phyloP scores from a whole-genome alignment of 1,284 basidiomycete species.

The Microstroma glucosiphilum region DNA sequence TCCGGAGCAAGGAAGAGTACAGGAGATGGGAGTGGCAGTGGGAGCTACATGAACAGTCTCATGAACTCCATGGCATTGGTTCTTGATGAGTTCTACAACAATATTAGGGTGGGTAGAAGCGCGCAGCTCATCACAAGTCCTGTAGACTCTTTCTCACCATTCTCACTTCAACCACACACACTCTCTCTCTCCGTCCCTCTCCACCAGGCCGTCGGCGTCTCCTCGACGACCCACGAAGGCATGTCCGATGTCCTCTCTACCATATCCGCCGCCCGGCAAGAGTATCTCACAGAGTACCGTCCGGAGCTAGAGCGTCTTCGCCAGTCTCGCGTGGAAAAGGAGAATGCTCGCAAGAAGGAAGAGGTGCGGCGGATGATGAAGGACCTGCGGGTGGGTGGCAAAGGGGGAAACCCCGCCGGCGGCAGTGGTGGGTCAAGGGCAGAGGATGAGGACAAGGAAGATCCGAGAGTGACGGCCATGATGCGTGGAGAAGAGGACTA shows the following conservation, averaged over 20 bases:
- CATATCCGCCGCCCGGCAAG: slow-evolving; percentile 75
- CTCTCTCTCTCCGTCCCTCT: slow-evolving; percentile 13
- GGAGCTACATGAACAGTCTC: slow-evolving; percentile 91
- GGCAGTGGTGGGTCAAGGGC: not conserved
- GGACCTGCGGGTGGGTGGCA: slow-evolving; percentile 60
- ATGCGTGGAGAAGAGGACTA: not conserved
- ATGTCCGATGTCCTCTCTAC: slow-evolving; percentile 84
- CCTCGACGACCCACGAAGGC: slow-evolving; percentile 87
- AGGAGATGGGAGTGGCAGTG: slow-evolving; percentile 70
- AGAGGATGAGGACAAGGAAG: not conserved
- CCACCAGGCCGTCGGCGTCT: slow-evolving; percentile 81
- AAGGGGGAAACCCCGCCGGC: not conserved
- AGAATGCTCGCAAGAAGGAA: slow-evolving; percentile 61
- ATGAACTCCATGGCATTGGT: slow-evolving; percentile 99
- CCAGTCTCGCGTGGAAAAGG: slow-evolving; percentile 58
- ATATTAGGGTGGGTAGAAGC: slow-evolving; percentile 65
- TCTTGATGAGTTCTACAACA: slow-evolving; percentile 96
- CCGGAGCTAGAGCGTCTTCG: slow-evolving; percentile 74
- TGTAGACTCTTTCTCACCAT: not conserved
- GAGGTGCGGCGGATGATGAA: slow-evolving; percentile 75
- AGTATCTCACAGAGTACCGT: slow-evolving; percentile 83
- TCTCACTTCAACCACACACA: too few relatives aligned
- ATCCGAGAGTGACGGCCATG: not conserved
- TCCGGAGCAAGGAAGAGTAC: slow-evolving; percentile 20
- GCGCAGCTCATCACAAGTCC: not conserved